Evolutionary conservation across 1,284 basidiomycete genomes (phyloP).

Genomic region (Schizopora paradoxa): DNA sequence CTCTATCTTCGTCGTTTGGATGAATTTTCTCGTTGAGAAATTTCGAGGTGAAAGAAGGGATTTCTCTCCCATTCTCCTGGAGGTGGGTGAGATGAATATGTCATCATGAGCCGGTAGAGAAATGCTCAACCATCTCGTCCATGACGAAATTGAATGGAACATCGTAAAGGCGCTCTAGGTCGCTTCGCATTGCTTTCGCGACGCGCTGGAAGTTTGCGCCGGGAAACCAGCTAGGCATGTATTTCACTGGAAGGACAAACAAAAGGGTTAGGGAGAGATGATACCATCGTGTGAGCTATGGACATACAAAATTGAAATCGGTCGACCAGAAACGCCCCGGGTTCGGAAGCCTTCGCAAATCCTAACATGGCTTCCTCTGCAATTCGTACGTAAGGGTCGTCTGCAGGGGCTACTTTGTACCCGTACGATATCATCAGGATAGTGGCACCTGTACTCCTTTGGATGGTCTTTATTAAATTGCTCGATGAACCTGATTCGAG

Average conservation of each 20-base stretch:
- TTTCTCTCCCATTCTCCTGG: too few relatives aligned
- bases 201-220: constrained; percentile 29
- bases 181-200: constrained; percentile 27
- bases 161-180: constrained; percentile 30
- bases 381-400: constrained; percentile 35
- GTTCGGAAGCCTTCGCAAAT: constrained; percentile 34
- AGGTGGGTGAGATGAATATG: not conserved
- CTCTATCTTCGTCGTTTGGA: constrained; percentile 26
- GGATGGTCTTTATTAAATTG: not conserved
- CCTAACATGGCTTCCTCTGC: constrained; percentile 39
- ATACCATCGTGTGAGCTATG: too few relatives aligned
- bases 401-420: constrained; percentile 28
- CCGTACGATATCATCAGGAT: constrained; percentile 37
- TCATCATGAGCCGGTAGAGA: not conserved
- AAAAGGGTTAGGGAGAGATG: not conserved
- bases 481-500: not conserved
- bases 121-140: constrained; percentile 26
- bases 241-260: constrained; percentile 24
- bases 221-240: constrained; percentile 35
- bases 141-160: constrained; percentile 31
- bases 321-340: constrained; percentile 36
- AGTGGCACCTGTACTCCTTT: constrained; percentile 32
- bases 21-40: constrained; percentile 26
- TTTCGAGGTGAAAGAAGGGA: constrained; percentile 27
- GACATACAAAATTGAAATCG: constrained; percentile 29